Conservation (phyloP, 2,329 filamentous ascomycete species). For the Trichoderma atrobrunneum region DNA sequence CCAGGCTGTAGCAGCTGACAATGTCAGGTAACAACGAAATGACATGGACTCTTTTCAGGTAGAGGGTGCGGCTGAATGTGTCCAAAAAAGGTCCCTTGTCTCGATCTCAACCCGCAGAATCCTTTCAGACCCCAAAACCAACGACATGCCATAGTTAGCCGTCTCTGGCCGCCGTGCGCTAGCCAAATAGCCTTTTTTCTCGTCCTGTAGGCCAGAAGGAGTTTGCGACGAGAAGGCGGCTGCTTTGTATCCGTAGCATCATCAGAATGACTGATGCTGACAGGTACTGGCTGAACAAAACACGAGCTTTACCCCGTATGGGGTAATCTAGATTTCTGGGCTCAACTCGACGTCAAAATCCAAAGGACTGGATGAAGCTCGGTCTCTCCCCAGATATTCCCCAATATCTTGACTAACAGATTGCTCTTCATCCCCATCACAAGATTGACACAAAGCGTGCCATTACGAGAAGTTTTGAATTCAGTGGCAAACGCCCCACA, state of each 20-base stretch:
- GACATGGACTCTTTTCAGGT: background rate
- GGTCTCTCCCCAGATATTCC: slow-evolving; percentile 12
- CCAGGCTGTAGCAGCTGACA: background rate
- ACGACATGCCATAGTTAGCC: background rate
- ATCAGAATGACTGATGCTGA: background rate
- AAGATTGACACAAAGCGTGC: background rate
- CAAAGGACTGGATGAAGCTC: background rate
- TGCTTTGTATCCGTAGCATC: background rate
- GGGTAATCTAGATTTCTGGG: slow-evolving; percentile 1
- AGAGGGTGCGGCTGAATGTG: background rate
- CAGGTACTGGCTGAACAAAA: background rate
- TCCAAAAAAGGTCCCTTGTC: background rate
- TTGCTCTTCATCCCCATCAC: slow-evolving; percentile 10
- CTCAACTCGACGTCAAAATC: background rate
- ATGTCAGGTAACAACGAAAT: background rate
- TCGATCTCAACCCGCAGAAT: slow-evolving; percentile 2
- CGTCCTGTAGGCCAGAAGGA: background rate
- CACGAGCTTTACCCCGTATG: slow-evolving; percentile 1
- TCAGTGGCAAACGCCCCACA: slow-evolving; percentile 5
- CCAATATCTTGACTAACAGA: slow-evolving; percentile 18
- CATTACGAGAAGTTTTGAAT: background rate
- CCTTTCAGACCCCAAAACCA: background rate
- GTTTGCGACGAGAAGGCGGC: background rate
- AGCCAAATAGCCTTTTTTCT: background rate
- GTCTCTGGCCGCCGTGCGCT: background rate